These are phyloP conservation scores for Striga asiatica DNA, from an alignment of 257 asterid genomes.

Conservation along the genomic window DNA sequence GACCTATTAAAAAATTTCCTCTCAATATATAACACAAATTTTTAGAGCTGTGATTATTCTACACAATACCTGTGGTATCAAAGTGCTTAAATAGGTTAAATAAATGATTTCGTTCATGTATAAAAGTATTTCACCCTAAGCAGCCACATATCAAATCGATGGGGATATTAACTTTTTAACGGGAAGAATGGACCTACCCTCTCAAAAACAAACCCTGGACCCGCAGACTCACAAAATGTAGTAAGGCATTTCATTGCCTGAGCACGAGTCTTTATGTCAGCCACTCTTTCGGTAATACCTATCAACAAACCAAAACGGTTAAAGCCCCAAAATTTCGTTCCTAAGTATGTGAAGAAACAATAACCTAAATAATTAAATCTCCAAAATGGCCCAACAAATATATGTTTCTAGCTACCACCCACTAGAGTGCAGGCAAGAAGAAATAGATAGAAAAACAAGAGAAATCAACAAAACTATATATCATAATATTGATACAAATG, in stretches of 20 bases:
- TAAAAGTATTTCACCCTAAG: background rate
- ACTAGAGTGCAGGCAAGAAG: background rate
- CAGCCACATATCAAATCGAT: no score
- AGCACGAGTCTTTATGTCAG: conserved; percentile 94
- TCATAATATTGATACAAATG: background rate
- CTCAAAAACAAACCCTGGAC: conserved; percentile 91
- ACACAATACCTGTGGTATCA: background rate
- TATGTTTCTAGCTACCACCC: background rate
- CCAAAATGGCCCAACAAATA: conserved; percentile 4
- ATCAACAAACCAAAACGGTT: conserved; percentile 18
- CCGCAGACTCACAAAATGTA: conserved; percentile 88
- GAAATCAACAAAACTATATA: background rate
- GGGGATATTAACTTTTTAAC: no score
- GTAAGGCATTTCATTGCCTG: conserved; percentile 94
- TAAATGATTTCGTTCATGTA: background rate
- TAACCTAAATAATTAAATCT: background rate
- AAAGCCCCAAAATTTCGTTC: conserved; percentile 12
- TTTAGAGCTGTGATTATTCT: no score
- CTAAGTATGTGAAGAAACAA: background rate
- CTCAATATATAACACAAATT: no score
- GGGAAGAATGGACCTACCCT: conserved; percentile 46
- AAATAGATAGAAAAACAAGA: background rate
- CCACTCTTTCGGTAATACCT: conserved; percentile 95
- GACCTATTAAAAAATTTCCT: no score
- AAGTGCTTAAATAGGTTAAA: background rate